A percentile compares a stretch with the other conserved stretches of the same genome.
Evolutionary conservation across 225 moss, liverwort and hornwort genomes (phyloP).

Genomic region (Asterella californica): DNA sequence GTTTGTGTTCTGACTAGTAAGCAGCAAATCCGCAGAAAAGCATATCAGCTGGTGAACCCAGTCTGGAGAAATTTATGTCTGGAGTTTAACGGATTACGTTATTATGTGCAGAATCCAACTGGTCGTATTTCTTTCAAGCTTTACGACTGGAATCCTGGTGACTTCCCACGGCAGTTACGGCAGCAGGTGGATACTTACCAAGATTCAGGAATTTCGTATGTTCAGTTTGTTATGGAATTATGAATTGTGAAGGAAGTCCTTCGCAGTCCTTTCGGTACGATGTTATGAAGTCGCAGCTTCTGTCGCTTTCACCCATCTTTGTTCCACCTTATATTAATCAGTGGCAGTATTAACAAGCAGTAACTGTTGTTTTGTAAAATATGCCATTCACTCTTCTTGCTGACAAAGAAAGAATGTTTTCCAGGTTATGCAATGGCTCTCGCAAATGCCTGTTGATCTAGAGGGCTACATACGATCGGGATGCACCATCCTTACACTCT

Average conservation of each 20-base stretch:
- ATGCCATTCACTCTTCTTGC: constrained; percentile 3
- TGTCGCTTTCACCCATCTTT: too few relatives aligned
- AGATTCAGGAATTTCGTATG: neutral
- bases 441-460: constrained; percentile 95
- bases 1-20: neutral
- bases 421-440: constrained; percentile 91
- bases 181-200: constrained; percentile 57
- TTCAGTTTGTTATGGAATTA: neutral
- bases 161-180: constrained; percentile 90
- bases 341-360: neutral
- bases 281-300: neutral
- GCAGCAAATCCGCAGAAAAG: neutral
- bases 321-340: neutral
- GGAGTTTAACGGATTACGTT: neutral
- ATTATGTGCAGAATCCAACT: constrained; percentile 63
- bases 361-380: neutral
- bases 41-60: neutral
- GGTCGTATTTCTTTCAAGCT: constrained; percentile 97
- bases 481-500: constrained; percentile 92
- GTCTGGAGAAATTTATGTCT: neutral
- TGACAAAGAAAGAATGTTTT: neutral
- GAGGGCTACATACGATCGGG: constrained; percentile 99
- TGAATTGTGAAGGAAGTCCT: neutral
- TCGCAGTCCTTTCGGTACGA: neutral
- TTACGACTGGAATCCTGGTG: constrained; percentile 99